Conservation (phyloP, 306 rosid species). For the Fagus sylvatica region DNA sequence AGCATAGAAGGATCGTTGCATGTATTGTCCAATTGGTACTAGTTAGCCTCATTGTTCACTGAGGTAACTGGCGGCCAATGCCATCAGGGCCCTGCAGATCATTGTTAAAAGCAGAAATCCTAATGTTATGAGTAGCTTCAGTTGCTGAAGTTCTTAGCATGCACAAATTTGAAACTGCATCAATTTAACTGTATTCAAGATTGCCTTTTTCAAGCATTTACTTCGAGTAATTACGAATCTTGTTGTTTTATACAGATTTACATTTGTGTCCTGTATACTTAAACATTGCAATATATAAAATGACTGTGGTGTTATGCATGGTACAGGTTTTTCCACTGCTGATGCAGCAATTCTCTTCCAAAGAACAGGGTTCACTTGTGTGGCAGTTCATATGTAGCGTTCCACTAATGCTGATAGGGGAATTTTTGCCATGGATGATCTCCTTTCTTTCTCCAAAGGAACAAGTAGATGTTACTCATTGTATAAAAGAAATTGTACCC, state of each 20-base stretch:
- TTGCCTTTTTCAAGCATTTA: neutral
- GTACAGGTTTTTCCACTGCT: conserved; percentile 82
- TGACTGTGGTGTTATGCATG: conserved; percentile 6
- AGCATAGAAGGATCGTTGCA: neutral
- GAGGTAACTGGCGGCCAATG: neutral
- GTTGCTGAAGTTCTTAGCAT: neutral
- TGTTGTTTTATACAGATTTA: neutral
- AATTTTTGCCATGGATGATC: conserved; percentile 57
- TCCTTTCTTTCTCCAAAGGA: conserved; percentile 69
- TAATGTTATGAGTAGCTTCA: neutral
- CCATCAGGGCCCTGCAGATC: neutral
- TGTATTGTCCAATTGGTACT: neutral
- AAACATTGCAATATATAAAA: neutral
- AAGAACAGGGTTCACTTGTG: conserved; percentile 80
- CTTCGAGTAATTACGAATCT: neutral
- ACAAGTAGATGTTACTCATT: conserved; percentile 53
- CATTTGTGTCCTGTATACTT: neutral
- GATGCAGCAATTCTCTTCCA: conserved; percentile 56
- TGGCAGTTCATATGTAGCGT: conserved; percentile 89
- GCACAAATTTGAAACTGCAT: neutral
- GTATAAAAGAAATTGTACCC: conserved; percentile 64
- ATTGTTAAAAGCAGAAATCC: neutral
- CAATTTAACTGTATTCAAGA: neutral
- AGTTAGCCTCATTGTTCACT: neutral
- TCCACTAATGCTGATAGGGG: conserved; percentile 72